Evolutionary conservation across 2,329 filamentous ascomycete species (phyloP), one percentile per base, ranked within the genome.

Genomic region (Sclerotinia nivalis): DNA sequence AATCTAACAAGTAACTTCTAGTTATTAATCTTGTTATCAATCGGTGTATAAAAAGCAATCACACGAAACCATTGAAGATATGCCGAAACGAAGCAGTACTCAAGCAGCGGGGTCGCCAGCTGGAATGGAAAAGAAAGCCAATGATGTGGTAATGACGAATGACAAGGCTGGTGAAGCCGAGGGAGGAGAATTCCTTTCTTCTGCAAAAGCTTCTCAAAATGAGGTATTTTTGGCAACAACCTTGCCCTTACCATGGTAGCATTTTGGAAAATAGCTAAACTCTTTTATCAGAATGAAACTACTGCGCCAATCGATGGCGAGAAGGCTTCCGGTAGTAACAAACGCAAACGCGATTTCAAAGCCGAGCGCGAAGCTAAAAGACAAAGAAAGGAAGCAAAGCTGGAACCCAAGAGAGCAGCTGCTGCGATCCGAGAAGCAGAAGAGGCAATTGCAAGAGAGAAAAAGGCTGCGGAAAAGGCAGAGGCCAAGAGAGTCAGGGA

Each of bases 321-420:
- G 18, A 37, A 65, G 12, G 22, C 61, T 52, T 18, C 61, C 9
- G 31, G 54, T 40, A 43, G 50, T 37, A 69, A 65, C 5, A 69
- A 69, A 37, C 67, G 67, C 20, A 69, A 65, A 37, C 58, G 67
- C 37, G 37, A 64, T 20, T 65, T 43, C 37, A 64, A 69, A 49
- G 58, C 58, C 13, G 67, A 69, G 25, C 67, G 67, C 28, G 20
- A n/a, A 62, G 67, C 58, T 49, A 69, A 69, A 25, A 54, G 59
- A 34, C 58, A 45, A 25, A 52, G 37, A 31, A 54, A 49, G 52
- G 62, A 64, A 68, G 52, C 49, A n/a, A 28, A 20, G 4, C 37
- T 47, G 8, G 28, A n/a, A 60, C 56, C 43, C 9, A 54, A 69
- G 50, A 64, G 20, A 31, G 60, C 52, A 31, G 68, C 64, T 12